A percentile compares a stretch with the other conserved stretches of the same genome.
Evolutionary conservation across 352 stramenopile species (phyloP).

Genomic region (Phytophthora idaei): DNA sequence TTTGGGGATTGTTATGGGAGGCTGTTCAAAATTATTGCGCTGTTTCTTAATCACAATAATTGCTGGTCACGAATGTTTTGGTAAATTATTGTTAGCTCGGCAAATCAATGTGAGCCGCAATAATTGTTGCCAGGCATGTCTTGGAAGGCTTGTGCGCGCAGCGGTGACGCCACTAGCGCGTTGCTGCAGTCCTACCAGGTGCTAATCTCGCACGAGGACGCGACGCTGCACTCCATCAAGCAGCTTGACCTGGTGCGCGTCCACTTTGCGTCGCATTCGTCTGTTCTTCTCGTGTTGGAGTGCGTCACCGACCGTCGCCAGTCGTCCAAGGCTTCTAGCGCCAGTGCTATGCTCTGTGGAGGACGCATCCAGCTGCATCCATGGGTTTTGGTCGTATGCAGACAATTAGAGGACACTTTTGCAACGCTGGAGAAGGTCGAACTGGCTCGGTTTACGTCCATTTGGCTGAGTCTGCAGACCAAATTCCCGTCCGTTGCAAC

Average conservation of each 20-base stretch:
- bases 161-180: constrained; percentile 14
- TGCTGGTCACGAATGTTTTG: background rate
- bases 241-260: constrained; percentile 31
- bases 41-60: no score
- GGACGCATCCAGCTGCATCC: constrained; percentile 51
- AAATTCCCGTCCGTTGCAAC: constrained; percentile 36
- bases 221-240: constrained; percentile 19
- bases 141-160: constrained; percentile 21
- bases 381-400: constrained; percentile 50
- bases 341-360: constrained; percentile 20
- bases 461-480: constrained; percentile 41
- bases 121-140: constrained; percentile 2
- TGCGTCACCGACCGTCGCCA: constrained; percentile 39
- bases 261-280: background rate
- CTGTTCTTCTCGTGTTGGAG: constrained; percentile 37
- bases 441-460: background rate
- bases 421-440: constrained; percentile 29
- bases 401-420: constrained; percentile 21
- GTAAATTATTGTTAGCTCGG: no score
- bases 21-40: no score
- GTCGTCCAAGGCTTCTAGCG: background rate
- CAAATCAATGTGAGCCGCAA: background rate
- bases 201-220: constrained; percentile 43
- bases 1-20: no score
- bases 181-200: constrained; percentile 60